Base-by-base conservation (phyloP, 257 asterid species). In the Prunella vulgaris region DNA sequence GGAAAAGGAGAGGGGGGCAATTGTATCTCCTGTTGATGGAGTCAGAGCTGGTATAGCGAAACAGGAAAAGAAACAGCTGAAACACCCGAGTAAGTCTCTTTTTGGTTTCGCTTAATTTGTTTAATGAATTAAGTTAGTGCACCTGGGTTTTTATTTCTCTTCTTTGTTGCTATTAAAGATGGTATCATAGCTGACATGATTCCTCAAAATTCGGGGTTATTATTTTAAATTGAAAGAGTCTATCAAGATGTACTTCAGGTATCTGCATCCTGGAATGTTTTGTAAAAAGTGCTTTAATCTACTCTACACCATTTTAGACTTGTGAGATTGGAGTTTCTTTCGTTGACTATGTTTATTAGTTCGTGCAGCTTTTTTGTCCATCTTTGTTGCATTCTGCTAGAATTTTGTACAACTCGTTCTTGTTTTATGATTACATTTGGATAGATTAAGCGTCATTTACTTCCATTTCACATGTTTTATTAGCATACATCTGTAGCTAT, bases 81-180 rank as follows among this genome's bases (percentile, higher is more conserved):
- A 37, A 52, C 37, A 33, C 5, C 22, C 15, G 7, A 17, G 87
- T 79, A 60, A 78, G 81, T 7, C 8, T 35, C 8, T 30, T 8
- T 9, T 35, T 27, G 14, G 17, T 30, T 77, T 66, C 15, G 52
- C 70, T 27, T 59, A 61, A 42, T 63, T 40, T 53, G n/a, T 51
- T 38, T 49, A 13, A 15, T 1, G 24, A 30, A 56, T 64, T 28
- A 56, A 52, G 53, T 44, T 7, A 21, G 56, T 51, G 51, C 51
- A 42, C 14, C 17, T 40, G 21, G 51, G 46, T 2, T 66, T 6
- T 58, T 32, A 14, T 60, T 17, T 49, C 42, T 24, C 33, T 60
- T 60, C 56, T 25, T 37, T 10, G 18, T 5, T 54, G 48, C 49
- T 46, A 17, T 61, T 30, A 13, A 14, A 44, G 63, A 46, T 64